Conservation (phyloP, 139 green algal genomes). For the Chlorella sp. region DNA sequence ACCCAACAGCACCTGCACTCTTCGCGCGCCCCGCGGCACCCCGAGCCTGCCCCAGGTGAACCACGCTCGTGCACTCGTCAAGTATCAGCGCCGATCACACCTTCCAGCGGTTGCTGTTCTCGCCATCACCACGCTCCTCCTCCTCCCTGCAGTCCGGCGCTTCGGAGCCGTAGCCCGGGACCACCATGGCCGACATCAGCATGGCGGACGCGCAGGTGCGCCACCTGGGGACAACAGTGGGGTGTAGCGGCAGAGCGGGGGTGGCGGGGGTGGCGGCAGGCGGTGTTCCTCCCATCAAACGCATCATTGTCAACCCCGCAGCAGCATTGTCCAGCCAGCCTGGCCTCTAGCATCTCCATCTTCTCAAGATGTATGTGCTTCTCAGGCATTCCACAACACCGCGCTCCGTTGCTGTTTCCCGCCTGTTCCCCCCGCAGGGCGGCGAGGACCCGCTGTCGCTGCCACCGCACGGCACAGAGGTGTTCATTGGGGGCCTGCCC, state of each 20-base stretch:
- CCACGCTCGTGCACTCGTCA: too few species aligned
- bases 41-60: too few species aligned
- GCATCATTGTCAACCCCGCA: too few species aligned
- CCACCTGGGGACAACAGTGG: too few species aligned
- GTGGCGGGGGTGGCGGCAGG: too few species aligned
- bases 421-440: background rate
- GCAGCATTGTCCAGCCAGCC: too few species aligned
- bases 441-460: conserved; percentile 37
- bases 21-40: too few species aligned
- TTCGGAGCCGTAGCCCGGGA: background rate
- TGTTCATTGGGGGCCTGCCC: conserved; percentile 80
- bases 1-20: too few species aligned
- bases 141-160: background rate
- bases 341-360: background rate
- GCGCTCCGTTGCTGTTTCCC: background rate
- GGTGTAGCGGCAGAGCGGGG: too few species aligned
- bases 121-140: background rate
- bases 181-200: conserved; percentile 7
- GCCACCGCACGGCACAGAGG: conserved; percentile 55
- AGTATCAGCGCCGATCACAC: too few species aligned
- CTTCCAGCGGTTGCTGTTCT: background rate
- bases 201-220: conserved; percentile 19
- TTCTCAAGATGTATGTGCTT: too few species aligned
- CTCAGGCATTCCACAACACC: background rate
- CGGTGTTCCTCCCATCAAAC: too few species aligned